phyloP scores from a whole-genome alignment of 2,329 filamentous ascomycete species.

The Paracorniculantispora psalliotae region DNA sequence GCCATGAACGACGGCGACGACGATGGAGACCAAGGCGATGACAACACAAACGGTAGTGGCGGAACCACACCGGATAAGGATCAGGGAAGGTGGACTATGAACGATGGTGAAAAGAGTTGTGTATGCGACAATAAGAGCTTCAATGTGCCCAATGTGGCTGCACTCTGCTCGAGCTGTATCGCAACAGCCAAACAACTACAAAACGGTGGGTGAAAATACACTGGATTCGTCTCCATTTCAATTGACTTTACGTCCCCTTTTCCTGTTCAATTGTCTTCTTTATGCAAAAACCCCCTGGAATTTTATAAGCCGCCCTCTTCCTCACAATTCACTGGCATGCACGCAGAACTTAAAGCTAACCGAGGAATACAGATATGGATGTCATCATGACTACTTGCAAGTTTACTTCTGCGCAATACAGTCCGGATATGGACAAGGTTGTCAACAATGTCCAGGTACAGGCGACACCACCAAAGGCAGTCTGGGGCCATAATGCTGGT shows the following conservation, averaged over 20 bases:
- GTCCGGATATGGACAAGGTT: conserved; percentile 25
- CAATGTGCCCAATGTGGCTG: conserved; percentile 33
- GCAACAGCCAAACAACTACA: conserved; percentile 24
- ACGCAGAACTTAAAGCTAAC: background rate
- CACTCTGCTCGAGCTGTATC: conserved; percentile 36
- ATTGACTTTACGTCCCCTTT: background rate
- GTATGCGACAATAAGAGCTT: conserved; percentile 37
- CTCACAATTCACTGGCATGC: background rate
- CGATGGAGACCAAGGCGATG: background rate
- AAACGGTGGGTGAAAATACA: conserved; percentile 25
- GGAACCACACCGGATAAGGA: conserved; percentile 8
- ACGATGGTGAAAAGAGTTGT: conserved; percentile 29
- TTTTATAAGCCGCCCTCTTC: background rate
- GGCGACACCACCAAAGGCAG: conserved; percentile 24
- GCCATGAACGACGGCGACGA: background rate
- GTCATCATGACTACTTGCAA: conserved; percentile 32
- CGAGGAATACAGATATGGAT: conserved; percentile 28
- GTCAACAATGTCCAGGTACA: conserved; percentile 31
- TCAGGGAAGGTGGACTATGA: conserved; percentile 15
- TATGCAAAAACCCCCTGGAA: background rate
- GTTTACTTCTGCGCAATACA: conserved; percentile 28
- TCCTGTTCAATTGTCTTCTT: background rate
- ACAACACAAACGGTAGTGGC: background rate
- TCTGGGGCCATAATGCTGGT: conserved; percentile 17
- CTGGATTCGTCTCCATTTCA: background rate